These are phyloP conservation scores for Ophiorrhiza pumila DNA, from an alignment of 257 asterid species.

Conservation along the genomic window DNA sequence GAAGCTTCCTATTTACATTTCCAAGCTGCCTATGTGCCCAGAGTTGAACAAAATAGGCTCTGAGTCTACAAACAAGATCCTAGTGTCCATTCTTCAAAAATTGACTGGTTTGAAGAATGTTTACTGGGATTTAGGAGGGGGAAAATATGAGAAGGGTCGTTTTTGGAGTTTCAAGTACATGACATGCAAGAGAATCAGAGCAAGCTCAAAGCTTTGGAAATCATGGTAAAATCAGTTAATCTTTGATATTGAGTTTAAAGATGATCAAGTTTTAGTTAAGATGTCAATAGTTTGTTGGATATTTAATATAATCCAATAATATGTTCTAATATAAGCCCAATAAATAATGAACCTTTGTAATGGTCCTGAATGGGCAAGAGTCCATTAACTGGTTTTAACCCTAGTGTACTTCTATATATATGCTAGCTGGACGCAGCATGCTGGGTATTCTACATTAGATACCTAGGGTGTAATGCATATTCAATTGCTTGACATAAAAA, in stretches of 20 bases:
- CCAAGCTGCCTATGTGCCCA: conserved; percentile 94
- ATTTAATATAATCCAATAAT: no score
- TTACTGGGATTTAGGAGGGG: conserved; percentile 37
- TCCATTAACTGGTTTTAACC: no score
- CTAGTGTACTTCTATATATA: no score
- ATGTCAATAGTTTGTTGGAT: no score
- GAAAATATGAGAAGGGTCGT: conserved; percentile 49
- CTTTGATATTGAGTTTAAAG: conserved; percentile 72
- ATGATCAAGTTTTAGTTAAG: conserved; percentile 74
- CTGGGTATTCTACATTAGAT: no score
- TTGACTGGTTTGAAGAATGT: conserved; percentile 59
- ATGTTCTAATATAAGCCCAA: no score
- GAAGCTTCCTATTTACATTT: conserved; percentile 86
- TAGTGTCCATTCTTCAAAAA: conserved; percentile 69
- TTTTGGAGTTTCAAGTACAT: conserved; percentile 78
- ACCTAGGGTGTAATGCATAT: no score
- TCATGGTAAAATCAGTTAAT: conserved; percentile 74
- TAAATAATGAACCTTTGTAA: no score
- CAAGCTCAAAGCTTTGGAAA: conserved; percentile 90
- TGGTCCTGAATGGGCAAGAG: no score
- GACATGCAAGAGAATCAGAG: conserved; percentile 99
- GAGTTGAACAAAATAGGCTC: conserved; percentile 52
- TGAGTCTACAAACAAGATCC: conserved; percentile 58
- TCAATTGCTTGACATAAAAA: no score
- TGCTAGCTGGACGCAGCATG: no score